phyloP scores from a whole-genome alignment of 306 rosid species.

The Prunus salicina region DNA sequence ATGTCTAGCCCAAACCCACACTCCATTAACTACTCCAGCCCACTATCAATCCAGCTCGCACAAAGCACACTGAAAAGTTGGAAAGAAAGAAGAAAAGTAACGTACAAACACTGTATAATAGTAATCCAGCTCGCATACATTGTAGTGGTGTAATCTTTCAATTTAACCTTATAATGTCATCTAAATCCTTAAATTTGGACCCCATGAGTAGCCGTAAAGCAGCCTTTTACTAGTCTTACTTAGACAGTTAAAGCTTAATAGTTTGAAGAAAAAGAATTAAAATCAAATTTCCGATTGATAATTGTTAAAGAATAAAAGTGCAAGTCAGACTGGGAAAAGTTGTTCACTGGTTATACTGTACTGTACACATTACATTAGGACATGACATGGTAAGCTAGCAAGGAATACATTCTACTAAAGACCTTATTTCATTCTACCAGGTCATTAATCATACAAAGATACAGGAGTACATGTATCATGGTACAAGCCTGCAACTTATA shows the following conservation, averaged over 20 bases:
- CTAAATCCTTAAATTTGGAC: too few species aligned
- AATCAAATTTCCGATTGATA: neutral
- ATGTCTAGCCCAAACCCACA: neutral
- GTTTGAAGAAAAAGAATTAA: neutral
- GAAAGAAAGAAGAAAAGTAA: too few species aligned
- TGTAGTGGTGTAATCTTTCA: too few species aligned
- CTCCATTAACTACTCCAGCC: neutral
- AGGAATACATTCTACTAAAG: neutral
- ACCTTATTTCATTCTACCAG: constrained; percentile 13
- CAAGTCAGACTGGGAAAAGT: neutral
- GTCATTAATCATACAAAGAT: neutral
- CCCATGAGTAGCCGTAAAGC: too few species aligned
- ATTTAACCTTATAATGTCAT: too few species aligned
- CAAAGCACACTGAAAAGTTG: neutral
- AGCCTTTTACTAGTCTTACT: too few species aligned
- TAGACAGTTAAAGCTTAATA: neutral
- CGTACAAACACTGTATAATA: too few species aligned
- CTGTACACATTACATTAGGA: neutral
- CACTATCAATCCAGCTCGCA: neutral
- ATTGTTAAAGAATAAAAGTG: neutral
- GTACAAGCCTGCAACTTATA: neutral
- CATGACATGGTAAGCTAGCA: neutral
- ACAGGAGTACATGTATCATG: neutral
- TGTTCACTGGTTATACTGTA: neutral
- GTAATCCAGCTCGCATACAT: too few species aligned